A percentile compares a stretch with the other conserved stretches of the same genome.
Conservation (phyloP, 1,139 yeast genomes). For the Candida smagusa region DNA sequence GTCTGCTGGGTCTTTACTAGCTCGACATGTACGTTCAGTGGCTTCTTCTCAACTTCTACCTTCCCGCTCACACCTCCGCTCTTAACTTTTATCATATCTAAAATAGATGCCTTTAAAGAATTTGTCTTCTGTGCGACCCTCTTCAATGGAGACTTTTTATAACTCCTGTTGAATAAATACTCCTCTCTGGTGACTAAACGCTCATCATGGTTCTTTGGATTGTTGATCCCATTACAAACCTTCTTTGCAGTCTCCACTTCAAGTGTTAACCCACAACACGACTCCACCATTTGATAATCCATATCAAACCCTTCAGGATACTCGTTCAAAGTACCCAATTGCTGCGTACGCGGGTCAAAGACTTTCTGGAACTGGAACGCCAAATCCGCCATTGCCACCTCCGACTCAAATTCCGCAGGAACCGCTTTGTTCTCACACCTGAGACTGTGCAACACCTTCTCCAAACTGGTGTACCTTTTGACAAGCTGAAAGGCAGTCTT, state of each 20-base stretch:
- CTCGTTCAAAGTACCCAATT: slow-evolving; percentile 56
- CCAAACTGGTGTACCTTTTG: slow-evolving; percentile 47
- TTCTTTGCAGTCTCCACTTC: slow-evolving; percentile 45
- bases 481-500: slow-evolving; percentile 71
- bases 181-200: slow-evolving; percentile 47
- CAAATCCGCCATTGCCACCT: slow-evolving; percentile 62
- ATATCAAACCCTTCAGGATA: slow-evolving; percentile 37
- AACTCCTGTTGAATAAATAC: slow-evolving; percentile 15
- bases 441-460: slow-evolving; percentile 55
- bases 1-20: too few relatives aligned
- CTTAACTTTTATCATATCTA: slow-evolving; percentile 10
- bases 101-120: slow-evolving; percentile 3
- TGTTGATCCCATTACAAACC: slow-evolving; percentile 63
- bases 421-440: slow-evolving; percentile 61
- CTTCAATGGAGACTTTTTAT: slow-evolving; percentile 5
- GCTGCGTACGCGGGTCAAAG: slow-evolving; percentile 56
- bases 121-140: slow-evolving; percentile 1
- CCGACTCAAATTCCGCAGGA: slow-evolving; percentile 58
- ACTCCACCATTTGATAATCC: slow-evolving; percentile 41
- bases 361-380: slow-evolving; percentile 90
- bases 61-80: too few relatives aligned
- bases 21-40: too few relatives aligned
- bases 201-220: slow-evolving; percentile 57
- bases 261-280: slow-evolving; percentile 62
- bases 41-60: too few relatives aligned